Evolutionary conservation across 1,139 yeast species (phyloP).

Genomic region (Saccharomyces hybrid): DNA sequence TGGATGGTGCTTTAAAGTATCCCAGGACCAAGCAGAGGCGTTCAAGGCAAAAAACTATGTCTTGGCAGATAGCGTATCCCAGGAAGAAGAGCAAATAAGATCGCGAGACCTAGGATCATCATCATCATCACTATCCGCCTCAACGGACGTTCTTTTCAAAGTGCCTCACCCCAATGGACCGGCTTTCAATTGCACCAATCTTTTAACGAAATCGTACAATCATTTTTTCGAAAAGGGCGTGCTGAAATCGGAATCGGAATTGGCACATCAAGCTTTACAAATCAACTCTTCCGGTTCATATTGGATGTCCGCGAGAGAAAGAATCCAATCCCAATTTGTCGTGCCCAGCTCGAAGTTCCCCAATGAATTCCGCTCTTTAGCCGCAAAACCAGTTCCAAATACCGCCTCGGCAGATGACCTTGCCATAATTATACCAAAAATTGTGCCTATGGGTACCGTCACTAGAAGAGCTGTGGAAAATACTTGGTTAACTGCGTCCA

Average conservation of each 20-base stretch:
- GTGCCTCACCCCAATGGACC: conserved; percentile 93
- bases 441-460: conserved; percentile 91
- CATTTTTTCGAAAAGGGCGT: conserved; percentile 67
- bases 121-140: background rate
- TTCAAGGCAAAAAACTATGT: conserved; percentile 49
- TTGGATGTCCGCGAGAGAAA: conserved; percentile 85
- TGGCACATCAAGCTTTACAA: conserved; percentile 70
- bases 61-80: conserved; percentile 19
- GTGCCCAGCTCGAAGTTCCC: conserved; percentile 41
- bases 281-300: conserved; percentile 78
- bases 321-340: conserved; percentile 80
- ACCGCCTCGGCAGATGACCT: conserved; percentile 31
- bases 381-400: conserved; percentile 25
- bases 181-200: conserved; percentile 60
- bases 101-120: background rate
- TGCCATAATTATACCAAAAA: conserved; percentile 77
- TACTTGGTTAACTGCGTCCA: conserved; percentile 96
- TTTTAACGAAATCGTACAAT: conserved; percentile 70
- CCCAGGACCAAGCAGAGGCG: conserved; percentile 33
- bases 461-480: conserved; percentile 95
- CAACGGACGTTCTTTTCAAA: conserved; percentile 40
- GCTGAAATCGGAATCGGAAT: conserved; percentile 60
- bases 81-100: conserved; percentile 9
- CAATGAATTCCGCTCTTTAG: conserved; percentile 17
- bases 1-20: conserved; percentile 86